Percentiles rank a stretch among this genome's conserved stretches.
phyloP scores from a whole-genome alignment of 1,284 basidiomycete genomes.

The Ceratobasidium sp. region DNA sequence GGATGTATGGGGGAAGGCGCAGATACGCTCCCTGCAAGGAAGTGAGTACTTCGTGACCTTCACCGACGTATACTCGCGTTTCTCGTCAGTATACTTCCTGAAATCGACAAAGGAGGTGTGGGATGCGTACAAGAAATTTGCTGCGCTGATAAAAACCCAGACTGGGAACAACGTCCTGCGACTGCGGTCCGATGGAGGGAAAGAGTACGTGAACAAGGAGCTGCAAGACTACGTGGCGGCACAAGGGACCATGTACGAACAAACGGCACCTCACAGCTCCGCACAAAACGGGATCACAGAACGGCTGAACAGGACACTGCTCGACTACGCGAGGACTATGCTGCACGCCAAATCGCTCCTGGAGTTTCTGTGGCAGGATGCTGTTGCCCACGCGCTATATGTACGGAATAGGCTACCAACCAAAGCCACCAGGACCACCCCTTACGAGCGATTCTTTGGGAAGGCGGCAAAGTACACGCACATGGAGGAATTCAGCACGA shows the following conservation, averaged over 20 bases:
- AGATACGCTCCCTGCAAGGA: background rate
- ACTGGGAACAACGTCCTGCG: conserved; percentile 35
- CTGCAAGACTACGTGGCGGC: conserved; percentile 36
- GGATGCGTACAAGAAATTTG: conserved; percentile 47
- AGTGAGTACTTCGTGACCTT: background rate
- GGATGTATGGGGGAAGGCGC: background rate
- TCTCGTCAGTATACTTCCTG: conserved; percentile 42
- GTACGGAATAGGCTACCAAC: background rate
- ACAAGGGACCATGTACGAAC: conserved; percentile 43
- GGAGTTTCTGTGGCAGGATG: background rate
- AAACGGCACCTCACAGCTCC: background rate
- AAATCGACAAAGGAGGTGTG: conserved; percentile 47
- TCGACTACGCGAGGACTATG: background rate
- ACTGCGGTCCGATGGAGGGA: conserved; percentile 46
- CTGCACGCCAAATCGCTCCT: background rate
- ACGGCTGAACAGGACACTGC: background rate
- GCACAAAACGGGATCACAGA: background rate
- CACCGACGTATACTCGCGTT: conserved; percentile 18
- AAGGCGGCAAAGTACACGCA: background rate
- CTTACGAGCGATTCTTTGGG: background rate
- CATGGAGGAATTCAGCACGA: conserved; percentile 4
- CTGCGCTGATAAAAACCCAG: conserved; percentile 47
- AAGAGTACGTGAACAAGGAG: conserved; percentile 46
- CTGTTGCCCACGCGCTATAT: background rate
- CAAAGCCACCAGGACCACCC: background rate